A percentile compares a stretch with the other conserved stretches of the same genome.
Conservation (phyloP, 371 early-diverging fungal genomes). For the Zychaea mexicana region DNA sequence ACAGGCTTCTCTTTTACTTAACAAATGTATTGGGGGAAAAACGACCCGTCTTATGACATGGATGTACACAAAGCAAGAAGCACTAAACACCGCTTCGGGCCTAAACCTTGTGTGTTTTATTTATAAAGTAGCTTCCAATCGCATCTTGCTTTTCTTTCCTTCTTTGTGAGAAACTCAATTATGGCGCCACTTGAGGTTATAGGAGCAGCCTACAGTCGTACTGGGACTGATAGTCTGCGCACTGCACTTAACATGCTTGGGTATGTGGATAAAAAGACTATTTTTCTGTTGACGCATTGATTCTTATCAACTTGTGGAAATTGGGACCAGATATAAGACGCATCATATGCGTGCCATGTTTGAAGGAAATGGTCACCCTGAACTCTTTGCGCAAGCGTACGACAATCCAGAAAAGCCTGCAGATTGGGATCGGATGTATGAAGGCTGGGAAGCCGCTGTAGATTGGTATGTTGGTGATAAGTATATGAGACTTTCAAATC, state of each 20-base stretch:
- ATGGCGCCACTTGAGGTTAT: slow-evolving; percentile 28
- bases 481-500: background rate
- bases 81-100: no score
- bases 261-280: slow-evolving; percentile 7
- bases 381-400: slow-evolving; percentile 26
- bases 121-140: no score
- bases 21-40: no score
- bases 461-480: slow-evolving; percentile 15
- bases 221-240: slow-evolving; percentile 34
- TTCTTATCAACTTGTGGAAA: background rate
- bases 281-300: no score
- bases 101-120: no score
- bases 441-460: slow-evolving; percentile 11
- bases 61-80: no score
- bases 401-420: slow-evolving; percentile 16
- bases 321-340: slow-evolving; percentile 11
- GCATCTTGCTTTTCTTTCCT: no score
- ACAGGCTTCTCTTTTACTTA: no score
- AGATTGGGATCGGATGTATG: slow-evolving; percentile 36
- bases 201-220: slow-evolving; percentile 34
- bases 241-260: slow-evolving; percentile 27
- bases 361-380: background rate
- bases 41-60: no score
- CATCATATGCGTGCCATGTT: slow-evolving; percentile 20
- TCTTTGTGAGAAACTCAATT: no score